A percentile compares a stretch with the other conserved stretches of the same genome.
phyloP scores from a whole-genome alignment of 192 early-diverging fungal genomes.

The Podila epicladia region DNA sequence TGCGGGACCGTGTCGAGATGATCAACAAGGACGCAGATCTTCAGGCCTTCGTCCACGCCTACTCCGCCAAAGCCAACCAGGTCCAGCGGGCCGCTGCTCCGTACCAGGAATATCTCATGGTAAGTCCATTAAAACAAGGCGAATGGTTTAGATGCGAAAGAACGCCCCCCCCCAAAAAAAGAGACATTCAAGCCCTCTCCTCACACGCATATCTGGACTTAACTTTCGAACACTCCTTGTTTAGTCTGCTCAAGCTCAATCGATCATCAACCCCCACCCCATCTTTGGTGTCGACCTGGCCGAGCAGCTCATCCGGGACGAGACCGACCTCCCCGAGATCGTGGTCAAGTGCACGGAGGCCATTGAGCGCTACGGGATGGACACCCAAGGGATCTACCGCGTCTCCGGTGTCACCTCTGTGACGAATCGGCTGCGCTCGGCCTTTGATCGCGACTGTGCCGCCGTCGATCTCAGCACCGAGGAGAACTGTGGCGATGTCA shows the following conservation, averaged over 20 bases:
- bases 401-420: conserved; percentile 82
- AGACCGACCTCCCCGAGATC: conserved; percentile 77
- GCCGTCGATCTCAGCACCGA: conserved; percentile 71
- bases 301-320: conserved; percentile 75
- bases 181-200: not conserved
- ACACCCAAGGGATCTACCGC: conserved; percentile 90
- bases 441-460: conserved; percentile 79
- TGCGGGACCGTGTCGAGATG: conserved; percentile 37
- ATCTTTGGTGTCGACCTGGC: conserved; percentile 87
- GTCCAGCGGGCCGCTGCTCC: conserved; percentile 22
- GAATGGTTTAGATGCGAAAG: not conserved
- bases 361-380: conserved; percentile 81
- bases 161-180: not conserved
- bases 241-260: conserved; percentile 63
- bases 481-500: conserved; percentile 76
- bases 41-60: conserved; percentile 28
- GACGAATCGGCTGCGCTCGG: conserved; percentile 75
- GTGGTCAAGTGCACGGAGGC: conserved; percentile 83
- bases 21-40: conserved; percentile 44
- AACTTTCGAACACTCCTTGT: not conserved
- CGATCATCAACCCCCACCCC: conserved; percentile 74
- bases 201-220: no score
- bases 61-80: conserved; percentile 27
- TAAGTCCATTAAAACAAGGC: not conserved
- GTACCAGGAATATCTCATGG: conserved; percentile 41